Evolutionary conservation across 345 rosid species (phyloP), one percentile per base, ranked within the genome.

Genomic region (Bruguiera sexangula): DNA sequence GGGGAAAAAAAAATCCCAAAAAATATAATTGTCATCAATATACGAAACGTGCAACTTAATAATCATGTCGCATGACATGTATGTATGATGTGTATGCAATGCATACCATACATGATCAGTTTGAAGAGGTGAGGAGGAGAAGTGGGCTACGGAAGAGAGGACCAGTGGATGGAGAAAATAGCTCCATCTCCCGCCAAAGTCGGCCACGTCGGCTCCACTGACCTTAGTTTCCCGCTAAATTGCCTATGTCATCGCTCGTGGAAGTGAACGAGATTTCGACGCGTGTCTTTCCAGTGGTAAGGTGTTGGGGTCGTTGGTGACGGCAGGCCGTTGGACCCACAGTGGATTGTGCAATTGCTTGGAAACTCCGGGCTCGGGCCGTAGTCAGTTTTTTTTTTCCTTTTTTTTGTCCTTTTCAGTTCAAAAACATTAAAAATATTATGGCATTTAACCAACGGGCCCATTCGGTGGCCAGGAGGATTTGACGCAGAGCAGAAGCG

Each of bases 151-250:
- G 83, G 76, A 77, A 75, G 63, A 16, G 60, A 48, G 10, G 74
- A 34, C 39, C 30, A 53, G 74, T 71, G 81, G 80, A 48, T 69
- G 53, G 67, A 32, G 30, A 11, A 13, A 72, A 55, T 59, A 30
- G 74, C 82, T 73, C 67, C 70, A 1, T 67, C 79, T 85, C 87
- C 89, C 89, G 85, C 85, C 82, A 69, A 55, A 6, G 46, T 16
- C 9, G 74, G 68, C 68, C 52, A 48, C 46, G 73, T 73, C 84
- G 82, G 36, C 29, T 78, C 78, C 75, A 54, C 71, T 57, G 19
- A 22, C 55, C 60, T 1, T 27, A 24, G 13, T 73, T 75, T 84
- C 84, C 81, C 85, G 85, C 85, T 76, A 63, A 65, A 39, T 20
- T 21, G 0, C 68, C 71, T 4, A 27, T 20, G 61, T 43, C 22